These are phyloP conservation scores for Fusarium hostae DNA, from an alignment of 2,329 filamentous ascomycete genomes.

Conservation along the genomic window DNA sequence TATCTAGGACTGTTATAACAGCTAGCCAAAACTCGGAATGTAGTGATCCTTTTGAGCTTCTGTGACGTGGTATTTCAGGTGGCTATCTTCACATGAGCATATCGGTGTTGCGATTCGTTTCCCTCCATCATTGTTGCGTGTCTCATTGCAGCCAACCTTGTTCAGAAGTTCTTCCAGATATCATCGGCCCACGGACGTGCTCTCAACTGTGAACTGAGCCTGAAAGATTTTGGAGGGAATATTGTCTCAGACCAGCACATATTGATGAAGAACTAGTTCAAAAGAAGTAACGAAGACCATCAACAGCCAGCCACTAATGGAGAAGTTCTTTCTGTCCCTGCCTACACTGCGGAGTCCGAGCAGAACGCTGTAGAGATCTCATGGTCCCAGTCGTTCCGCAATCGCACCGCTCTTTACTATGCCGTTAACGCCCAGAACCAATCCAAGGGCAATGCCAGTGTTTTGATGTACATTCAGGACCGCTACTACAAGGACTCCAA, in stretches of 20 bases:
- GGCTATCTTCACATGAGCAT: too few relatives aligned
- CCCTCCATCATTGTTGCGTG: too few relatives aligned
- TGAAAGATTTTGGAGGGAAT: background rate
- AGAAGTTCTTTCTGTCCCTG: slow-evolving; percentile 17
- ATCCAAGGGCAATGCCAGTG: slow-evolving; percentile 14
- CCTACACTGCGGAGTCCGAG: slow-evolving; percentile 20
- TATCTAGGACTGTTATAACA: too few relatives aligned
- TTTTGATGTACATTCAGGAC: slow-evolving; percentile 31
- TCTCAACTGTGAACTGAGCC: too few relatives aligned
- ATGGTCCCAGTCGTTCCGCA: slow-evolving; percentile 26
- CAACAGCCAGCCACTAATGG: background rate
- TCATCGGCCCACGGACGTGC: fast-evolving
- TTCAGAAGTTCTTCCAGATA: background rate
- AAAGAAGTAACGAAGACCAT: background rate
- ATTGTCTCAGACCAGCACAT: background rate
- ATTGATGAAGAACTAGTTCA: background rate
- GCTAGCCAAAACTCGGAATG: too few relatives aligned
- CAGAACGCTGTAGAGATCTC: slow-evolving; percentile 11
- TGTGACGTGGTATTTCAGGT: too few relatives aligned
- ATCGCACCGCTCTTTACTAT: slow-evolving; percentile 26
- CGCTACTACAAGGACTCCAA: slow-evolving; percentile 17
- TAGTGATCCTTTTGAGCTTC: too few relatives aligned
- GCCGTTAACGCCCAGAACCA: slow-evolving; percentile 23
- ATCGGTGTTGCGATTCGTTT: too few relatives aligned
- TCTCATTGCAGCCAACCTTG: background rate